A percentile compares a stretch with the other conserved stretches of the same genome.
phyloP scores from a whole-genome alignment of 805 yeast species.

The Peterozyma xylosa region DNA sequence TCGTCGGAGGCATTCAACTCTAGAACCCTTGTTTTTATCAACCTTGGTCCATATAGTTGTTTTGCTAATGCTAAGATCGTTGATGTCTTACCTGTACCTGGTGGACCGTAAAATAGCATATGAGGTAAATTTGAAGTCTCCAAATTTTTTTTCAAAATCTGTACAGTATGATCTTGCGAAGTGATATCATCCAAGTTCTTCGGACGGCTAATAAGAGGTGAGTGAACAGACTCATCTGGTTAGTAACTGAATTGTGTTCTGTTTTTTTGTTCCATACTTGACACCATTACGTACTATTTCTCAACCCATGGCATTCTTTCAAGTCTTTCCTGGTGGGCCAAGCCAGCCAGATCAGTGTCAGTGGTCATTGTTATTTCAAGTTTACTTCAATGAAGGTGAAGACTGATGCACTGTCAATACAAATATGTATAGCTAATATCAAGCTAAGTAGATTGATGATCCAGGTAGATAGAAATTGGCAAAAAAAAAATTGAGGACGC shows the following conservation, averaged over 20 bases:
- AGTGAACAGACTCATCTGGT: constrained; percentile 3
- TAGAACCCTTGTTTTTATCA: constrained; percentile 63
- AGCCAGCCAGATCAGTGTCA: background rate
- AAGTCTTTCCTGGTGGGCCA: constrained; percentile 22
- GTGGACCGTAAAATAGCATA: constrained; percentile 89
- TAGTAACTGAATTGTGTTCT: background rate
- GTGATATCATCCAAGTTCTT: constrained; percentile 78
- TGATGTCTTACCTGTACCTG: constrained; percentile 90
- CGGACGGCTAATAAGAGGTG: constrained; percentile 53
- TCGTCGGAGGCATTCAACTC: constrained; percentile 90
- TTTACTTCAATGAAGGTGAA: background rate
- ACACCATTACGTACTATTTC: constrained; percentile 46
- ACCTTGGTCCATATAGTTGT: constrained; percentile 68
- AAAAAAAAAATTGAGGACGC: no score
- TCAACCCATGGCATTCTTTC: constrained; percentile 86
- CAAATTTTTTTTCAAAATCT: constrained; percentile 71
- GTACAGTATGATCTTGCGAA: constrained; percentile 86
- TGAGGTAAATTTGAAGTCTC: constrained; percentile 82
- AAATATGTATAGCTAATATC: no score
- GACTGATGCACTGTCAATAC: no score
- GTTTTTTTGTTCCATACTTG: no score
- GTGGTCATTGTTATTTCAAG: background rate
- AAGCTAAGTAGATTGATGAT: no score
- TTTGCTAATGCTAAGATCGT: constrained; percentile 79
- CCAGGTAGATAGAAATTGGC: no score